Evolutionary conservation across 148 eudicot genomes (phyloP).

Genomic region (Vaccinium macrocarpon): DNA sequence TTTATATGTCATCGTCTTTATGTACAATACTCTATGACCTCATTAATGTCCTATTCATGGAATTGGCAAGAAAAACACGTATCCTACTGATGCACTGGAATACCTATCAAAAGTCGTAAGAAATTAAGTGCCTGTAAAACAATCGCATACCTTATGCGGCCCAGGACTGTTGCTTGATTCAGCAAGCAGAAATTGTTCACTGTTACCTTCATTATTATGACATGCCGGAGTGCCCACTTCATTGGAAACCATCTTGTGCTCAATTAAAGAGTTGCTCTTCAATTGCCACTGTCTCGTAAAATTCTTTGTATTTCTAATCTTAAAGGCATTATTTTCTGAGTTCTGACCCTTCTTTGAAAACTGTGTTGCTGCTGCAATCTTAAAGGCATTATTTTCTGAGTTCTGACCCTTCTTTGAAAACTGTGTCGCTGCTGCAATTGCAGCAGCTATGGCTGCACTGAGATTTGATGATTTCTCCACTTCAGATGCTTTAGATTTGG

Average conservation of each 20-base stretch:
- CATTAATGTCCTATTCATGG: background rate
- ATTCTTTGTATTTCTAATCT: background rate
- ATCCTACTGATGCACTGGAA: background rate
- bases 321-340: background rate
- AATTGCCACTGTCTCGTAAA: background rate
- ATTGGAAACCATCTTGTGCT: background rate
- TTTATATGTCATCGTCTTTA: background rate
- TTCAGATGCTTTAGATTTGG: slow-evolving; percentile 31
- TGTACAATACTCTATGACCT: background rate
- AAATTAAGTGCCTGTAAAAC: background rate
- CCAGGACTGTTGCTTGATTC: slow-evolving; percentile 7
- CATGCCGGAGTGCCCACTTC: background rate
- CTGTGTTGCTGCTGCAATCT: slow-evolving; percentile 60
- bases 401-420: slow-evolving; percentile 40
- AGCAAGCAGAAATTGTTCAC: slow-evolving; percentile 7
- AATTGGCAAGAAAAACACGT: background rate
- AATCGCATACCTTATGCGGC: slow-evolving; percentile 6
- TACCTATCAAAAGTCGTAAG: background rate
- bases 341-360: slow-evolving; percentile 41
- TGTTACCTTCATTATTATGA: background rate
- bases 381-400: background rate
- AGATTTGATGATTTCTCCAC: slow-evolving; percentile 52
- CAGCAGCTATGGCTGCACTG: slow-evolving; percentile 62
- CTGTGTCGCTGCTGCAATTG: slow-evolving; percentile 71
- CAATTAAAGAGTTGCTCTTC: slow-evolving; percentile 11